Conservation (phyloP, 768 basidiomycete genomes). For the Agaricus subrufescens region DNA sequence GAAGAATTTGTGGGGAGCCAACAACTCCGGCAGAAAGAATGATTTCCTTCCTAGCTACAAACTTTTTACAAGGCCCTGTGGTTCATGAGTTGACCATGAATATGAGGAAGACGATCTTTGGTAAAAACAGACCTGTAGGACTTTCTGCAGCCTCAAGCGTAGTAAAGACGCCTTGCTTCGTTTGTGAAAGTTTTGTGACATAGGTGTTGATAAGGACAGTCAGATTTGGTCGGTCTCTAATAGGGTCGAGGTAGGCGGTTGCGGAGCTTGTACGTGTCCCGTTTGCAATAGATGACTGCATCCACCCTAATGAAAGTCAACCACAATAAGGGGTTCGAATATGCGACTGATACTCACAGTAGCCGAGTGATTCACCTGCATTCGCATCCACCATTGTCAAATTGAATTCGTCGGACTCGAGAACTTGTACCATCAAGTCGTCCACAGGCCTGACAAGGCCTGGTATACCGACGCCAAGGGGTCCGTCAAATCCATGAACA, state of each 20-base stretch:
- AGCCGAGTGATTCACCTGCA: neutral
- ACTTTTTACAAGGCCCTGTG: constrained; percentile 13
- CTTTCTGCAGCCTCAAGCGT: neutral
- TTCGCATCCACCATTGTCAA: neutral
- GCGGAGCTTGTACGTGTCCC: constrained; percentile 24
- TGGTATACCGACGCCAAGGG: neutral
- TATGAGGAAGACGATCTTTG: neutral
- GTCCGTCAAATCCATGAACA: neutral
- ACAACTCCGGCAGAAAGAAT: constrained; percentile 30
- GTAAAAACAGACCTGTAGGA: neutral
- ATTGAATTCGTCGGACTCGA: neutral
- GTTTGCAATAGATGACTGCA: constrained; percentile 5
- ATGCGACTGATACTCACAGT: neutral
- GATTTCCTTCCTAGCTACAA: constrained; percentile 42
- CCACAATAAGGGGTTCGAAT: too few species aligned
- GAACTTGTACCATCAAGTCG: neutral
- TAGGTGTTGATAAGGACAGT: constrained; percentile 25
- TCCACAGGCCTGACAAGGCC: neutral
- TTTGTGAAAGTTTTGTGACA: constrained; percentile 20
- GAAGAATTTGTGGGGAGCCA: constrained; percentile 19
- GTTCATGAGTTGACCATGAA: neutral
- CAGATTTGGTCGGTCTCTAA: constrained; percentile 27
- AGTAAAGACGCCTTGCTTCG: neutral
- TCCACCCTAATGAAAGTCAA: neutral
- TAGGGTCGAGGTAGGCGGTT: constrained; percentile 27